Base-by-base conservation (phyloP, 805 yeast species). In the Barnettozyma sp. region DNA sequence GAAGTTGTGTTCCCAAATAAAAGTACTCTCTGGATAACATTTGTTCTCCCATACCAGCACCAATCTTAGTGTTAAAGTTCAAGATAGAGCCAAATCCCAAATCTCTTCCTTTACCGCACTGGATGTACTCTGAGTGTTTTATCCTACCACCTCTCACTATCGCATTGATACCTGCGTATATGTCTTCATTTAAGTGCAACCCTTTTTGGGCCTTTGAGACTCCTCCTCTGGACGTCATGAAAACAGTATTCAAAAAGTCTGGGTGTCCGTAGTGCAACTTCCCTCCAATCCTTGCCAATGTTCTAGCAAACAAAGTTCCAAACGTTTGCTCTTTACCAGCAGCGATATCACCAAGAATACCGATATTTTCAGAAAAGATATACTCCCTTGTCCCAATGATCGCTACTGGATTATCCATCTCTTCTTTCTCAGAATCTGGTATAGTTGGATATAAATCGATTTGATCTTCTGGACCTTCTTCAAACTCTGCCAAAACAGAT, bases 11-110 rank as follows among this genome's bases (percentile, higher is more conserved):
- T 2, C 88, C 82, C 43, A 83, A 65, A 52, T 82, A 82, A 56
- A 74, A 83, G 58, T 82, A 82, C 55, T 83, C 94, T 48, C 94
- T 68, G 4, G 90, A 82, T 38, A 83, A 66, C 74, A 82, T 76
- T 54, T 83, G 94, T 52, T 83, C 94, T 32, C 92, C 90, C 94
- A 83, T 83, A 40, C 92, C 94, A 36, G 92, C 85, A 31, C 94
- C 94, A 57, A 83, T 82, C 52, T 83, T 83, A 16, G 90, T 79
- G 6, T 84, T 81, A 60, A 83, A 83, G 56, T 81, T 82, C 58
- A 81, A 68, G 51, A 83, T 82, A 3, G 92, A 82, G 4, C 85
- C 83, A 58, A 83, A 82, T 4, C 94, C 92, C 52, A 83, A 67
- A 63, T 83, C 92, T 55, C 94, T 68, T 28, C 94, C 94, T 56